phyloP scores from a whole-genome alignment of 495 filamentous ascomycete genomes.

The Neurospora sp. region DNA sequence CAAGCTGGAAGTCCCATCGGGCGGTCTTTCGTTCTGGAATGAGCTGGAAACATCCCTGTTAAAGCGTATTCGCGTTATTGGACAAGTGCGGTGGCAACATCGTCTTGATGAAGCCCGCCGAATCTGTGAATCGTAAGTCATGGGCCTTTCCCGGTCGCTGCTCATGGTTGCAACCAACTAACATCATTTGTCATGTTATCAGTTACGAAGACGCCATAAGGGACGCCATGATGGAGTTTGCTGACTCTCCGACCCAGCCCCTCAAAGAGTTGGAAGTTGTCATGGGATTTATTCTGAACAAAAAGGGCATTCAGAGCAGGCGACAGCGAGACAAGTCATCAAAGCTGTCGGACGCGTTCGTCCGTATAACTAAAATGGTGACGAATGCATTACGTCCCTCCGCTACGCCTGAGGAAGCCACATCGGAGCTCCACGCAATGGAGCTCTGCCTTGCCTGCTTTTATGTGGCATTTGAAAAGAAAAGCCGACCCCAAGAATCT shows the following conservation, averaged over 20 bases:
- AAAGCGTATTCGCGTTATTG: constrained; percentile 16
- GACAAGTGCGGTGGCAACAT: constrained; percentile 20
- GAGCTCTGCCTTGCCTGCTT: constrained; percentile 34
- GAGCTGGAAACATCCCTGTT: constrained; percentile 23
- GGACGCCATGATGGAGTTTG: constrained; percentile 45
- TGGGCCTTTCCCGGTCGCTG: neutral
- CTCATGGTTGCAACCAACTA: neutral
- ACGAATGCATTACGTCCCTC: constrained; percentile 28
- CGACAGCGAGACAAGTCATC: constrained; percentile 53
- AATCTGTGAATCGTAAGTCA: constrained; percentile 45
- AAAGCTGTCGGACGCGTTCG: constrained; percentile 53
- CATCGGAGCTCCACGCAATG: constrained; percentile 11
- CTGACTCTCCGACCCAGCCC: constrained; percentile 43
- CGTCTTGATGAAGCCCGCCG: constrained; percentile 33
- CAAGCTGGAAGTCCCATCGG: constrained; percentile 12
- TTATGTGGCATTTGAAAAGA: constrained; percentile 8
- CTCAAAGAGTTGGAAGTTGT: constrained; percentile 70
- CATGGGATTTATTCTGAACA: constrained; percentile 60
- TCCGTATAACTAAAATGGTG: constrained; percentile 37
- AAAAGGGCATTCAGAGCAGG: constrained; percentile 43
- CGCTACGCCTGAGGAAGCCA: neutral
- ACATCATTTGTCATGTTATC: neutral
- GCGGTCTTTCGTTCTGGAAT: constrained; percentile 29
- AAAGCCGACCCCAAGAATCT: neutral
- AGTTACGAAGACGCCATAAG: constrained; percentile 59